Evolutionary conservation across 2,329 filamentous ascomycete species (phyloP), one percentile per base, ranked within the genome.

Genomic region (Paraphoma sp.): DNA sequence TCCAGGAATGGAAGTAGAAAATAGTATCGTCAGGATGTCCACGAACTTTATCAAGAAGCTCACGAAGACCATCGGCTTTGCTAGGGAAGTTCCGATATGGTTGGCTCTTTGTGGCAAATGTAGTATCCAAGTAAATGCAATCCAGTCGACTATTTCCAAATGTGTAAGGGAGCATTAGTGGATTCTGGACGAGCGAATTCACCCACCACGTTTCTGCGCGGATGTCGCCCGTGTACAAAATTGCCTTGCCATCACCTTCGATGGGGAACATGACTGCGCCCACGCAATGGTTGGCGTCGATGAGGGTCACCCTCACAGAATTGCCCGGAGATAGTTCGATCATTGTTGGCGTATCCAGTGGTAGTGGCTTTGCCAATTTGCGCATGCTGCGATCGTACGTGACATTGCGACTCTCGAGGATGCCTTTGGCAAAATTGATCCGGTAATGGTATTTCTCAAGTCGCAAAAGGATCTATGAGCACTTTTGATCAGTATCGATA

Each of bases 231-330:
- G 93, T 97, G 69, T 97, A 98, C 0, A 97, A 79, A 1, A 96
- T 83, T 0, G 92, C 88, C 58, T 87, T 91, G 0, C 82, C 83
- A 51, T 86, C 76, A 1, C 87, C 87, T 76, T 97, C 91, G 29
- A 97, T 89, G 16, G 97, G 80, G 70, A 97, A 97, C 92, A 97
- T 96, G 16, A 95, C 92, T 16, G 92, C 88, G 0, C 94, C 93
- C 0, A 89, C 85, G 67, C 94, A 98, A 72, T 97, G 94, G 67
- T 98, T 97, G 1, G 94, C 93, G 78, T 97, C 90, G 49, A 97
- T 86, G 0, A 97, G 81, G 0, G 93, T 97, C 16, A 96, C 91
- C 45, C 88, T 87, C 23, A 97, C 87, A n/a, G 78, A 79, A 45
- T 84, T 83, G 1, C 86, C 85, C 0, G 89, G 91, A 1, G 81